These are phyloP conservation scores for Heracleum sosnowskyi DNA, from an alignment of 129 eudicot genomes.

Conservation along the genomic window DNA sequence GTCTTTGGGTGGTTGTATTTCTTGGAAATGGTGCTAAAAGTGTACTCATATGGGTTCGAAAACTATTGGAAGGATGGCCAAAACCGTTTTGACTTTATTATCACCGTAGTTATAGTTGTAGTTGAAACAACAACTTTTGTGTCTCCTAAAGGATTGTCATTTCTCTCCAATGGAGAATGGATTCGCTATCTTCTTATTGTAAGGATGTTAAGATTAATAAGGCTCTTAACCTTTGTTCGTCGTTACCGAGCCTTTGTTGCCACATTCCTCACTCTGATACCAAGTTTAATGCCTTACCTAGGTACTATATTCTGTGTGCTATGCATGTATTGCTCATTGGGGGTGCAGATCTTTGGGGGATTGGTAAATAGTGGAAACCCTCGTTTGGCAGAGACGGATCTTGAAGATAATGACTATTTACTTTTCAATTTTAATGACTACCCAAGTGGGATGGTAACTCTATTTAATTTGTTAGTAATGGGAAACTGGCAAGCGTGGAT, in stretches of 20 bases:
- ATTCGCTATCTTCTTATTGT: conserved; percentile 98
- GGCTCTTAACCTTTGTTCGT: conserved; percentile 85
- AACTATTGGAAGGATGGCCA: conserved; percentile 98
- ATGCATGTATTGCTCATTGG: conserved; percentile 86
- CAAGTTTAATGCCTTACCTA: conserved; percentile 94
- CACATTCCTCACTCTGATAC: conserved; percentile 83
- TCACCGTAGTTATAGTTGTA: conserved; percentile 91
- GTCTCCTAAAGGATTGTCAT: conserved; percentile 49
- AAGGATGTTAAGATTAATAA: conserved; percentile 78
- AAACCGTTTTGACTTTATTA: conserved; percentile 79
- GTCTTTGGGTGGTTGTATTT: conserved; percentile 95
- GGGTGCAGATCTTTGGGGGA: conserved; percentile 93
- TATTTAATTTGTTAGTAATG: conserved; percentile 84
- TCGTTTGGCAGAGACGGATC: conserved; percentile 55
- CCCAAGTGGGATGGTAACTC: conserved; percentile 95
- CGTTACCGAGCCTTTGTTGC: conserved; percentile 87
- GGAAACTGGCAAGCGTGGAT: conserved; percentile 93
- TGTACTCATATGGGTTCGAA: conserved; percentile 74
- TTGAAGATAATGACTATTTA: conserved; percentile 76
- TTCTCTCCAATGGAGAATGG: conserved; percentile 98
- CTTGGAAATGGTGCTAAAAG: conserved; percentile 78
- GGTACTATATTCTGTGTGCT: conserved; percentile 88
- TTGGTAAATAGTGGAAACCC: conserved; percentile 86
- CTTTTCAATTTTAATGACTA: conserved; percentile 95
- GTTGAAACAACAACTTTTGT: conserved; percentile 92